Evolutionary conservation across 371 early-diverging fungal species (phyloP), one percentile per base, ranked within the genome.

Genomic region (Syncephalis fuscata): DNA sequence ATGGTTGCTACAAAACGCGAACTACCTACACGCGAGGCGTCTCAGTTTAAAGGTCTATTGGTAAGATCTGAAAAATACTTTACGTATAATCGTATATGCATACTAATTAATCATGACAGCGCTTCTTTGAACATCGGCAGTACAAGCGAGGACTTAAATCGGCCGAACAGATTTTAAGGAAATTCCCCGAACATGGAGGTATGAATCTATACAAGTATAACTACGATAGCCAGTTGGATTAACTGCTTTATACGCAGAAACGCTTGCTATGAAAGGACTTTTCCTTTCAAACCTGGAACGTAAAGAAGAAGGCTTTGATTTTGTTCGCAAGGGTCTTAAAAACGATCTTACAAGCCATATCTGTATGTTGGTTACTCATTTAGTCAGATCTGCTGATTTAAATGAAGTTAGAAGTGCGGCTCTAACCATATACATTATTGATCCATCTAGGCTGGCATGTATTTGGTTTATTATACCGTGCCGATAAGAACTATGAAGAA

Each of bases 391-490:
- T n/a, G n/a, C n/a, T n/a, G n/a, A 20, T 10, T 48, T 48, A 21
- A 5, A 19, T 44, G 43, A 10, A n/a, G 40, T 43, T 17, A 10
- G n/a, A 8, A 2, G 8, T 21, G 50, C 43, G 38, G 1, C 17
- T 1, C 16, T 45, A 24, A 11, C n/a, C 14, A 17, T 41, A 8
- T 38, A 50, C n/a, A n/a, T n/a, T n/a, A n/a, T n/a, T n/a, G n/a
- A n/a, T n/a, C n/a, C n/a, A n/a, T n/a, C 26, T 56, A 88, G 85
- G 86, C 62, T 97, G 98, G 98, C 96, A 97, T 57, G 88, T 95
- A 10, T 88, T 77, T 56, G 98, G 98, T 25, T 65, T 97, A 36
- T 60, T 92, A 53, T 73, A 93, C 56, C 82, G 95, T 38, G 71
- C 74, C 19, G 95, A 94, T 61, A 84, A 82, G 61, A 91, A 95